Percentiles rank a stretch among this genome's conserved stretches.
These are phyloP conservation scores for Hemerocallis citrina DNA, from an alignment of 106 monocot species.

Conservation along the genomic window DNA sequence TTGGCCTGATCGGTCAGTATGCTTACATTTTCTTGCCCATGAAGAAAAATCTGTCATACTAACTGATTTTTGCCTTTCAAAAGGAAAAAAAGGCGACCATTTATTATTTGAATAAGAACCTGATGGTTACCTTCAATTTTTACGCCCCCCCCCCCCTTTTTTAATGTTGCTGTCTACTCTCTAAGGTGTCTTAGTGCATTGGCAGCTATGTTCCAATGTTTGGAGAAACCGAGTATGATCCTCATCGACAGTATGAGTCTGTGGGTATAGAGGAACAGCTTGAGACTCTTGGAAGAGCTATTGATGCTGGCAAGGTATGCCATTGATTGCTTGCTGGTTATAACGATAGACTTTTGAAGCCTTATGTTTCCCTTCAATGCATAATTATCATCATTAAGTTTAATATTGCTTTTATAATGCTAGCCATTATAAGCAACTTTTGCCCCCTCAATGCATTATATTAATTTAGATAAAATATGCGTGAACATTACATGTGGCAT, in stretches of 20 bases:
- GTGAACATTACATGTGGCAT: too few species aligned
- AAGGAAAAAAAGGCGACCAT: too few species aligned
- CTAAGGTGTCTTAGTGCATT: not conserved
- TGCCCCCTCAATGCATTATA: too few species aligned
- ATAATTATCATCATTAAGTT: too few species aligned
- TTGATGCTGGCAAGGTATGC: constrained; percentile 71
- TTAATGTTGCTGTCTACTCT: not conserved
- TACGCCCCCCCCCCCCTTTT: not conserved
- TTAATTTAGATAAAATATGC: too few species aligned
- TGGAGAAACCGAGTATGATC: constrained; percentile 92
- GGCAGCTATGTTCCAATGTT: constrained; percentile 93
- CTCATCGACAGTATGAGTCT: constrained; percentile 51
- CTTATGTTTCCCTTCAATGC: too few species aligned
- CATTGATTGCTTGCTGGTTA: not conserved
- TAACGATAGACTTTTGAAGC: too few species aligned
- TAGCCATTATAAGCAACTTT: too few species aligned
- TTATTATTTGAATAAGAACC: not conserved
- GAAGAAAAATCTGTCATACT: too few species aligned
- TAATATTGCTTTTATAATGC: too few species aligned
- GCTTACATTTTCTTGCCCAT: constrained; percentile 1
- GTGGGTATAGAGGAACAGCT: constrained; percentile 76
- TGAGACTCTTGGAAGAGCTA: constrained; percentile 63
- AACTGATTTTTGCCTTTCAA: not conserved
- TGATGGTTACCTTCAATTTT: not conserved
- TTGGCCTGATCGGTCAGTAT: too few species aligned